Base-by-base conservation (phyloP, 2,329 filamentous ascomycete species). In the Aspergillus sp. region DNA sequence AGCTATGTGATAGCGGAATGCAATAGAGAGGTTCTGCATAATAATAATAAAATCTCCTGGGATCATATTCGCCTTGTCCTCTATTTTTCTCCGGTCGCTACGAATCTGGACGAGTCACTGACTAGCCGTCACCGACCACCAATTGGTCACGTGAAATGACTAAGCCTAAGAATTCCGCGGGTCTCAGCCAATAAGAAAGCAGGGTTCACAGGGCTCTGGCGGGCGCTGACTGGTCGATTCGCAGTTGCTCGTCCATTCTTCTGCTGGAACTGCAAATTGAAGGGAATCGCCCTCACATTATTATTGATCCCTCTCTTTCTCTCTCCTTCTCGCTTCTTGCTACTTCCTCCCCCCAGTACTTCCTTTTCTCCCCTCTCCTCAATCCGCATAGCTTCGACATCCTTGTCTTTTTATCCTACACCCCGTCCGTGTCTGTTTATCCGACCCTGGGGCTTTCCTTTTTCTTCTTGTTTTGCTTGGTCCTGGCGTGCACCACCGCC, bases 401-500 rank as follows among this genome's bases (percentile, higher is more conserved):
- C 25, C n/a, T 36, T 21, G 36, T 55, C 21, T 56, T 53, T 15
- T 28, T 12, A 15, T n/a, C 50, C 32, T 38, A 59, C 51, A 43
- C 65, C 41, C 62, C 65, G 54, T 62, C 64, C 64, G 59, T 72
- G 66, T 63, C 60, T 62, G 51, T 60, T 63, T 50, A 43, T 56
- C 23, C 38, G 19, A 30, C 47, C 50, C 41, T 39, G 51, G 50
- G 21, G 39, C 51, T 32, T 52, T 55, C 49, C 57, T 28, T 59
- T 54, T 53, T 49, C 36, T 57, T 36, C 32, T 58, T 61, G 49
- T 48, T 57, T 61, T 60, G 48, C 52, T 48, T 63, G 51, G 65
- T 63, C 57, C 55, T 59, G 61, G 64, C 64, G 66, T 69, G 63
- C 63, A 66, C 61, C 64, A 60, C 69, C 70, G 68, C 67, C 69